Evolutionary conservation across 2,329 filamentous ascomycete species (phyloP), one percentile per base, ranked within the genome.

Genomic region (Botrytis fragariae): DNA sequence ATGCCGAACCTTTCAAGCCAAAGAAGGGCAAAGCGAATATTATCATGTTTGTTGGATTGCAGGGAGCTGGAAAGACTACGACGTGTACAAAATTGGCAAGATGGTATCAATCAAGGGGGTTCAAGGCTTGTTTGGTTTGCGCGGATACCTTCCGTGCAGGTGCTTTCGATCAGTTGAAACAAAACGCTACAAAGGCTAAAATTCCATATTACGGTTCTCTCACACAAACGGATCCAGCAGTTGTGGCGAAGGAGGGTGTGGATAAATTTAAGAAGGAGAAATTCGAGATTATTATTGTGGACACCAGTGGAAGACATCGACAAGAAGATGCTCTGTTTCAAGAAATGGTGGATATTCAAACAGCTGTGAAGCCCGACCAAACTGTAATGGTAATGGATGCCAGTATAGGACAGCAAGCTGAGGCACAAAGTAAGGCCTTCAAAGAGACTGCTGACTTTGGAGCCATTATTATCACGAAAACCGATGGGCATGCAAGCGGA

Each of bases 251-350:
- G n/a, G 95, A 98, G 78, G 96, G 96, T 84, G 96, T 99, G 45
- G 94, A 97, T 64, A 97, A 98, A 84, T 99, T 99, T 87, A 98
- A 97, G 86, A 98, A 98, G 86, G 96, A 99, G 85, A 89, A 91
- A 65, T 99, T 99, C 81, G 96, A 99, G 83, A 91, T 99, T 77
- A 99, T 99, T 80, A 98, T 99, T 75, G 96, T 99, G 72, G 96
- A 99, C 84, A 99, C 96, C 0, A 97, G 93, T 64, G 96, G 96
- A 82, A 88, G 96, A 77, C 96, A 99, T 85, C 90, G 94, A 81
- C 96, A 99, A 81, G 96, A 99, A 83, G 91, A 93, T 79, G 95
- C 97, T 18, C 86, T 99, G 6, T 99, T 99, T 84, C 93, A 95
- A 76, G 96, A 99, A 83, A 99, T 99, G 96, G 89, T 94, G 74